These are phyloP conservation scores for Brachypodium distachyon DNA, from an alignment of 202 grass and related monocot genomes.

Conservation along the genomic window DNA sequence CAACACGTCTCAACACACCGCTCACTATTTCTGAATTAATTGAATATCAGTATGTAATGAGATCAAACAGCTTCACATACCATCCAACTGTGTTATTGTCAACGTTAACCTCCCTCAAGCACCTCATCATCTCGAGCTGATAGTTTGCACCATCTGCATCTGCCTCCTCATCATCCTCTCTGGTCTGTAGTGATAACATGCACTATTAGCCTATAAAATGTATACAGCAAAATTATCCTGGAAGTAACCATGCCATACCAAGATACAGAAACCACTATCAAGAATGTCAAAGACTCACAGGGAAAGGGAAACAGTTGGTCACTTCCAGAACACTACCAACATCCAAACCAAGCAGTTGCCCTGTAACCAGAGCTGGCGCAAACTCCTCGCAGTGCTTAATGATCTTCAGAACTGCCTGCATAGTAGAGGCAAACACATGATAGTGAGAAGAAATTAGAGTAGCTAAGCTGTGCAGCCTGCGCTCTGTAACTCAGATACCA, in stretches of 20 bases:
- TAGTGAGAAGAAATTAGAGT: slow-evolving; percentile 3
- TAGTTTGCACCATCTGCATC: slow-evolving; percentile 98
- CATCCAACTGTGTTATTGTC: slow-evolving; percentile 99
- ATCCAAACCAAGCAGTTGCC: slow-evolving; percentile 97
- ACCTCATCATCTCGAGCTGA: slow-evolving; percentile 99
- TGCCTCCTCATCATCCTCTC: slow-evolving; percentile 93
- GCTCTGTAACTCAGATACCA: neutral
- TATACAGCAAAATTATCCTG: neutral
- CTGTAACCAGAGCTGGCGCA: slow-evolving; percentile 84
- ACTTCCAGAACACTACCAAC: slow-evolving; percentile 97
- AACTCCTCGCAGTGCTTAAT: slow-evolving; percentile 98
- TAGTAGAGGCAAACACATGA: neutral
- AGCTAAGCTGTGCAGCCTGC: neutral
- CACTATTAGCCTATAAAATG: slow-evolving; percentile 9
- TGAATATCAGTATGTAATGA: neutral
- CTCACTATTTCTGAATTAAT: neutral
- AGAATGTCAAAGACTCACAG: slow-evolving; percentile 38
- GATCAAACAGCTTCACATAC: slow-evolving; percentile 39
- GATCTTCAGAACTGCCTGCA: slow-evolving; percentile 79
- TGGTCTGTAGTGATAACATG: slow-evolving; percentile 34
- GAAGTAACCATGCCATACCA: neutral
- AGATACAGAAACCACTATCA: neutral
- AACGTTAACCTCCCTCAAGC: slow-evolving; percentile 96
- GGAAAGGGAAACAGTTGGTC: slow-evolving; percentile 98
- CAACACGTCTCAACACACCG: neutral